These are phyloP conservation scores for Diplotaxis tenuifolia DNA, from an alignment of 345 rosid species.

Conservation along the genomic window DNA sequence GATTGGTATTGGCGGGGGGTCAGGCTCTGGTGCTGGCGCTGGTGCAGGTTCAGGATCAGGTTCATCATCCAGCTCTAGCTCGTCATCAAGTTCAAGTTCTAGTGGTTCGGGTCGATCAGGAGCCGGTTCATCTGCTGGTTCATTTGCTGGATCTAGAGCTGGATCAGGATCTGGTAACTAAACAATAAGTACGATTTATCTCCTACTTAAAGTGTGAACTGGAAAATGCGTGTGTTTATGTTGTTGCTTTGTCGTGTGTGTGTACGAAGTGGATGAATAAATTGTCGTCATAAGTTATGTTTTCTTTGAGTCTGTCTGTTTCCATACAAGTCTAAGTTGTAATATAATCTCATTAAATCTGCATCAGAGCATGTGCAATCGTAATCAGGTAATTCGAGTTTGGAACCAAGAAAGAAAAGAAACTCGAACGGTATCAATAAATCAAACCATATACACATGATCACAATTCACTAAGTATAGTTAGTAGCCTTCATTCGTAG, in stretches of 20 bases:
- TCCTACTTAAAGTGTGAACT: slow-evolving; percentile 9
- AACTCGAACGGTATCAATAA: not conserved
- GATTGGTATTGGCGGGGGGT: slow-evolving; percentile 47
- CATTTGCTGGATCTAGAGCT: slow-evolving; percentile 67
- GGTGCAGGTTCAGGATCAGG: slow-evolving; percentile 49
- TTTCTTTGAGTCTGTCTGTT: slow-evolving; percentile 21
- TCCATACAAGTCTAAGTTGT: not conserved
- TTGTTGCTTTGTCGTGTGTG: slow-evolving; percentile 11
- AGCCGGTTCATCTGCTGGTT: slow-evolving; percentile 60
- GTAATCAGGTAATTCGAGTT: not conserved
- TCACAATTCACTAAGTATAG: not conserved
- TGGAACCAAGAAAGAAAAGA: not conserved
- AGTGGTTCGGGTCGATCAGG: slow-evolving; percentile 36
- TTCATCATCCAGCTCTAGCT: slow-evolving; percentile 50
- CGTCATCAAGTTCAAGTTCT: slow-evolving; percentile 48
- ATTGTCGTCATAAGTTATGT: slow-evolving; percentile 10
- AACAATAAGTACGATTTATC: not conserved
- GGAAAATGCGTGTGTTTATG: slow-evolving; percentile 8
- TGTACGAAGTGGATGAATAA: slow-evolving; percentile 14
- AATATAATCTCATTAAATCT: slow-evolving; percentile 1
- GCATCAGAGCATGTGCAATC: slow-evolving; percentile 6
- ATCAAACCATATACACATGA: not conserved
- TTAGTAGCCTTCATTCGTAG: not conserved
- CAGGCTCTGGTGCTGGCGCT: slow-evolving; percentile 39
- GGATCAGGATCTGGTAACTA: slow-evolving; percentile 50